Percentiles rank a stretch among this genome's conserved stretches.
phyloP scores from a whole-genome alignment of 2,329 filamentous ascomycete genomes.

The Hymenotorrendiella dingleyae region DNA sequence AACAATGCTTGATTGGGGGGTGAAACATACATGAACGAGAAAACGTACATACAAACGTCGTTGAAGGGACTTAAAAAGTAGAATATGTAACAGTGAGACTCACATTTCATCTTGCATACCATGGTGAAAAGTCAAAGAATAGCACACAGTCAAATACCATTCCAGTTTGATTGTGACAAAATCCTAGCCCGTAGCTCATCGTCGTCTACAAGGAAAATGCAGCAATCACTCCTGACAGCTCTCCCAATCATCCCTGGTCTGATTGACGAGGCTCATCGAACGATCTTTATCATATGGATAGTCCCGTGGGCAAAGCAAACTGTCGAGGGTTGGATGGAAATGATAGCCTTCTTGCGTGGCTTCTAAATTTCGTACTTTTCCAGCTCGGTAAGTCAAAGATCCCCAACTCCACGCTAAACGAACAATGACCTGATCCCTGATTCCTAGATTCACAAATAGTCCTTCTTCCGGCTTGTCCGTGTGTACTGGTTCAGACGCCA shows the following conservation, averaged over 20 bases:
- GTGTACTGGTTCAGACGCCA: conserved; percentile 97
- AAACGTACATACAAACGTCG: no score
- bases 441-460: conserved; percentile 78
- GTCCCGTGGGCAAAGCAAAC: conserved; percentile 11
- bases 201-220: no score
- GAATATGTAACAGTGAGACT: no score
- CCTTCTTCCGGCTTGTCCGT: conserved; percentile 88
- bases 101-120: no score
- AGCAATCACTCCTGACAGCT: background rate
- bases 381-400: conserved; percentile 13
- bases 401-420: conserved; percentile 31
- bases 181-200: no score
- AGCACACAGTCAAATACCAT: no score
- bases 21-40: no score
- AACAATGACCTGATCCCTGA: conserved; percentile 14
- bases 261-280: conserved; percentile 11
- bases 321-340: conserved; percentile 9
- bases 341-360: conserved; percentile 2
- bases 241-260: conserved; percentile 4
- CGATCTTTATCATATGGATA: conserved; percentile 12
- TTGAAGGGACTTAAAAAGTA: no score
- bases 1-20: no score
- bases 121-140: no score
- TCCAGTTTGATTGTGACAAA: no score
- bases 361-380: conserved; percentile 6